Conservation (phyloP, 2,329 filamentous ascomycete species). For the Penicillium oxalicum region DNA sequence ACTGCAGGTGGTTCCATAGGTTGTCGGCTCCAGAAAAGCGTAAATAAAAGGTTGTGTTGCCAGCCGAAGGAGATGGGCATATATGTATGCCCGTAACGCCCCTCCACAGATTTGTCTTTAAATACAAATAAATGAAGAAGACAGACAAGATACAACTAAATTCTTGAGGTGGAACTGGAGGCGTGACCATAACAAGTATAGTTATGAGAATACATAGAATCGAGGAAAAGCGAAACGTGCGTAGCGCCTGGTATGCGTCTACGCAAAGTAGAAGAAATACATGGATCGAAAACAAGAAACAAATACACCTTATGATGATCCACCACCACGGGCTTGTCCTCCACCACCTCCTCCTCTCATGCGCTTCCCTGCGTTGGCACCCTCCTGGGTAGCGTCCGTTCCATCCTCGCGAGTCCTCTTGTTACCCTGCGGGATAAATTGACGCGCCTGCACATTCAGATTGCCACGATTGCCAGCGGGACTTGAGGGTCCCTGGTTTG, state of each 20-base stretch:
- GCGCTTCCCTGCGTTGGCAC: constrained; percentile 41
- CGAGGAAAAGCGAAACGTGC: not conserved
- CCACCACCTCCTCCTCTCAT: constrained; percentile 41
- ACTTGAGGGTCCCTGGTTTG: constrained; percentile 21
- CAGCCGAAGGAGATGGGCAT: too few relatives aligned
- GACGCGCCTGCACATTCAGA: constrained; percentile 46
- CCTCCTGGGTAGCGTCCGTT: constrained; percentile 32
- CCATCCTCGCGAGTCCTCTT: constrained; percentile 53
- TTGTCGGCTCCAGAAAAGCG: too few relatives aligned
- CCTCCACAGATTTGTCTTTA: constrained; percentile 8
- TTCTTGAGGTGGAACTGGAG: not conserved
- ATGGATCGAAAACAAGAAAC: constrained; percentile 9
- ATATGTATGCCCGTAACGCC: too few relatives aligned
- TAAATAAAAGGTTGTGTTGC: too few relatives aligned
- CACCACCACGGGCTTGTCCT: constrained; percentile 23
- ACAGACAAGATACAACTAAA: not conserved
- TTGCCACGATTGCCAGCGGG: constrained; percentile 31
- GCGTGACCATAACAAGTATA: not conserved
- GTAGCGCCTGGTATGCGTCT: not conserved
- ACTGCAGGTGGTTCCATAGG: too few relatives aligned
- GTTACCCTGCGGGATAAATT: constrained; percentile 53
- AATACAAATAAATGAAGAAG: constrained; percentile 11
- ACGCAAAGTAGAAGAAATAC: constrained; percentile 5
- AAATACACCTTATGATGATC: constrained; percentile 14
- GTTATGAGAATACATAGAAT: too few relatives aligned